Conservation (phyloP, 768 basidiomycete genomes). For the Boletus tylopilopsis region DNA sequence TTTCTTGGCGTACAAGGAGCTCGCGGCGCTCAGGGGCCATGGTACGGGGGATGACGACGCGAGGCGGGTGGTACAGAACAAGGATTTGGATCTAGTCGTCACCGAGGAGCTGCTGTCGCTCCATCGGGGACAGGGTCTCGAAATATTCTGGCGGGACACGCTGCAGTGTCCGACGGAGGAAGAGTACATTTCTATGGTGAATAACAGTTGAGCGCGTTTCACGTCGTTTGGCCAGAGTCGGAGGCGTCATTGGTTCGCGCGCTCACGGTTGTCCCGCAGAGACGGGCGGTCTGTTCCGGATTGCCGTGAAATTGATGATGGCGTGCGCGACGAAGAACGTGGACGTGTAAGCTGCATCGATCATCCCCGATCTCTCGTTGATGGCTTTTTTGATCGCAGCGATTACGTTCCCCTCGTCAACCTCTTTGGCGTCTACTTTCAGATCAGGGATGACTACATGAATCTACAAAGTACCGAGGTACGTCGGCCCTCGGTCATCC, state of each 20-base stretch:
- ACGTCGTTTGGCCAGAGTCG: no score
- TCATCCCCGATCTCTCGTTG: neutral
- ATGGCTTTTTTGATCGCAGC: constrained; percentile 34
- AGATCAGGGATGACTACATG: constrained; percentile 97
- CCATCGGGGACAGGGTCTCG: constrained; percentile 93
- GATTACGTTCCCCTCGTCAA: constrained; percentile 93
- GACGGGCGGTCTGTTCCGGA: constrained; percentile 88
- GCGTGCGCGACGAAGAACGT: constrained; percentile 66
- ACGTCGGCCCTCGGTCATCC: neutral
- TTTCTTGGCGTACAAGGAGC: constrained; percentile 87
- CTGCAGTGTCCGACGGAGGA: constrained; percentile 90
- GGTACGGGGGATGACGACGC: neutral
- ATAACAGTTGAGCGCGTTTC: constrained; percentile 66
- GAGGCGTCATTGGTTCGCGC: no score
- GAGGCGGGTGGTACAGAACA: constrained; percentile 52
- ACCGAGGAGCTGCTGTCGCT: constrained; percentile 69
- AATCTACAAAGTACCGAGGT: constrained; percentile 88
- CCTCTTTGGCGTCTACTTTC: constrained; percentile 91
- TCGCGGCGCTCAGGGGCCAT: constrained; percentile 32
- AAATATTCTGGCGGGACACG: constrained; percentile 92
- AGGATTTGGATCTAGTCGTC: constrained; percentile 56
- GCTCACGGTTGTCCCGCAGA: constrained; percentile 56
- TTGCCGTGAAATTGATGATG: constrained; percentile 97
- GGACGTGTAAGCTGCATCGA: constrained; percentile 43
- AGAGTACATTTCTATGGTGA: constrained; percentile 94